Percentiles rank a stretch among this genome's conserved stretches.
phyloP scores from a whole-genome alignment of 352 stramenopile species.

The Phytophthora multivora region DNA sequence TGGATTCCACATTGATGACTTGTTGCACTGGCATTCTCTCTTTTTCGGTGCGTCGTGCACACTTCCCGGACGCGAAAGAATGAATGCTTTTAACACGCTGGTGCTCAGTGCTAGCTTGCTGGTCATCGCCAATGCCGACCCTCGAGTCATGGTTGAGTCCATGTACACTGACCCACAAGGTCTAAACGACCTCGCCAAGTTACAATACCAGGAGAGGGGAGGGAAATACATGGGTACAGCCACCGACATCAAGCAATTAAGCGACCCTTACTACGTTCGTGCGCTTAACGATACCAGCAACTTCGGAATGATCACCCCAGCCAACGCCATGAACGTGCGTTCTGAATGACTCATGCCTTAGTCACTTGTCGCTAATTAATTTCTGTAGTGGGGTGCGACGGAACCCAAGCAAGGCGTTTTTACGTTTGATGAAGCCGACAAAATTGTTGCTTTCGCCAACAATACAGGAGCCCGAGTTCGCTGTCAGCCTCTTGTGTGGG shows the following conservation, averaged over 20 bases:
- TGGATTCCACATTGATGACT: too few relatives aligned
- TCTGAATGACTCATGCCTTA: too few relatives aligned
- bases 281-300: neutral
- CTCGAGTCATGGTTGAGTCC: neutral
- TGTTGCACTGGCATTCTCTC: too few relatives aligned
- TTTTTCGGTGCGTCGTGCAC: too few relatives aligned
- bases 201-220: too few relatives aligned
- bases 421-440: neutral
- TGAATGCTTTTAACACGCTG: too few relatives aligned
- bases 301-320: neutral
- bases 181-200: neutral
- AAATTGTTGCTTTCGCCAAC: neutral
- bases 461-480: neutral
- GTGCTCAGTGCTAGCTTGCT: too few relatives aligned
- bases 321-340: neutral
- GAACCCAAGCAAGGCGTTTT: neutral
- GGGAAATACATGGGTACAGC: neutral
- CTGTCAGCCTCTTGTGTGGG: constrained; percentile 18
- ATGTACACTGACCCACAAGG: neutral
- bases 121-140: too few relatives aligned
- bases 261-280: neutral
- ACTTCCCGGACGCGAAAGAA: too few relatives aligned
- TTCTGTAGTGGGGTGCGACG: neutral
- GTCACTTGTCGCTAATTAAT: too few relatives aligned
- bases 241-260: neutral